Evolutionary conservation across 2,329 filamentous ascomycete genomes (phyloP), one percentile per base, ranked within the genome.

Genomic region (Colletotrichum aenigma): DNA sequence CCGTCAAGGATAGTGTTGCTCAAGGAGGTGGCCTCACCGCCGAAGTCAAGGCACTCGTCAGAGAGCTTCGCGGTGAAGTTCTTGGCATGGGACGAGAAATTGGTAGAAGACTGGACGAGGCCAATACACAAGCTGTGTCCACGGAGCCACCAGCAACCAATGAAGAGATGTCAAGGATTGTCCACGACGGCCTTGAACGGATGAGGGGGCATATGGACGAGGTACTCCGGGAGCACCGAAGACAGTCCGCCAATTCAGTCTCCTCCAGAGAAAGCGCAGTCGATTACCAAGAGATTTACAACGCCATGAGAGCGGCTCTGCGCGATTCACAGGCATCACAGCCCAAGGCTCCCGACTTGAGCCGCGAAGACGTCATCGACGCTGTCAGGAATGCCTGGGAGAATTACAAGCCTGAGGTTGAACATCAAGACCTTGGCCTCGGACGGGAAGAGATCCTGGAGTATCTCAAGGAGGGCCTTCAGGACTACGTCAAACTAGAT

Each of bases 71-170:
- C 26, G 96, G 96, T 4, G 96, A 98, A 82, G 96, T 98, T 10
- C 89, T 98, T 6, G 96, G 96, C 4, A 98, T 98, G 96, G 96
- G 96, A 6, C 91, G 96, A 72, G 96, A 98, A 78, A 92, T 98
- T 64, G 96, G 94, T 55, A 93, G 95, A 72, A 94, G 96, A 78
- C 89, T 98, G n/a, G 95, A 97, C 77, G 92, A 95, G 77, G 89
- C 92, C 12, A 83, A 86, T 2, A 55, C 60, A 15, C 48, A 70
- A 16, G 18, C 52, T 21, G 43, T n/a, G 48, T 21, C 60, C 4
- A 38, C 28, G 16, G 89, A 90, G 71, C 86, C 88, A 1, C 88
- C 58, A 32, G 60, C 89, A 5, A 90, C 90, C 70, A 92, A 92
- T 73, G 92, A 94, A 30, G 94, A 98, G 78, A 90, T 98, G 64